Percentiles rank a stretch among this genome's conserved stretches.
These are phyloP conservation scores for Trichoderma breve DNA, from an alignment of 2,329 filamentous ascomycete species.

Conservation along the genomic window DNA sequence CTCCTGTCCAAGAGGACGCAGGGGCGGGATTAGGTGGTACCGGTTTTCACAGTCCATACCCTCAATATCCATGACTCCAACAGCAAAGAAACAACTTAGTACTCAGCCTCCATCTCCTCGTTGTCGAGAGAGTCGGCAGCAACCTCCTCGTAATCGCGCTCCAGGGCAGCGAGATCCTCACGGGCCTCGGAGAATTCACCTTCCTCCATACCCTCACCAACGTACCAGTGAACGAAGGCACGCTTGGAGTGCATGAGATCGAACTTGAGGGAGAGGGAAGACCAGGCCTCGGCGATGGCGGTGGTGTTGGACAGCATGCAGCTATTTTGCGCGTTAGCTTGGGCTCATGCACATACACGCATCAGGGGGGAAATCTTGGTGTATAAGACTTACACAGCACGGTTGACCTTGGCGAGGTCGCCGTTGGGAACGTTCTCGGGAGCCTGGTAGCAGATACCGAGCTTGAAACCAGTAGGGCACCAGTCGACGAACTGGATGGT, in stretches of 20 bases:
- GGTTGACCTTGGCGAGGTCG: slow-evolving; percentile 96
- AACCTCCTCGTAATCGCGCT: slow-evolving; percentile 99
- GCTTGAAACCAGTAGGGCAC: slow-evolving; percentile 99
- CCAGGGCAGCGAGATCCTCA: slow-evolving; percentile 95
- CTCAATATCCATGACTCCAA: slow-evolving; percentile 19
- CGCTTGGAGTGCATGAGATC: slow-evolving; percentile 99
- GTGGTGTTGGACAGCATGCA: slow-evolving; percentile 99
- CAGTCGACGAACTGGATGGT: slow-evolving; percentile 99
- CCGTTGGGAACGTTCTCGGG: slow-evolving; percentile 95
- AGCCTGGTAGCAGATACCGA: slow-evolving; percentile 99
- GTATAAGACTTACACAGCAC: slow-evolving; percentile 78
- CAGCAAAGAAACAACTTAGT: slow-evolving; percentile 54
- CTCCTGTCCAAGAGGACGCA: slow-evolving; percentile 30
- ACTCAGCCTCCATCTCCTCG: slow-evolving; percentile 86
- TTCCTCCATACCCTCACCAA: slow-evolving; percentile 99
- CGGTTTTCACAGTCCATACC: slow-evolving; percentile 20
- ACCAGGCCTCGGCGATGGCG: slow-evolving; percentile 97
- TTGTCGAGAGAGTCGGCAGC: slow-evolving; percentile 89
- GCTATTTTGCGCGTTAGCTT: slow-evolving; percentile 41
- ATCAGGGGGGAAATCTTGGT: background rate
- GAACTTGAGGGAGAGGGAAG: slow-evolving; percentile 94
- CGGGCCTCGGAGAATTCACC: slow-evolving; percentile 99
- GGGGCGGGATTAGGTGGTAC: slow-evolving; percentile 31
- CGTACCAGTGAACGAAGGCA: slow-evolving; percentile 99
- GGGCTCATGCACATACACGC: too few species aligned